A percentile compares a stretch with the other conserved stretches of the same genome.
These are phyloP conservation scores for Chaetomium fimeti DNA, from an alignment of 495 filamentous ascomycete genomes.

Conservation along the genomic window DNA sequence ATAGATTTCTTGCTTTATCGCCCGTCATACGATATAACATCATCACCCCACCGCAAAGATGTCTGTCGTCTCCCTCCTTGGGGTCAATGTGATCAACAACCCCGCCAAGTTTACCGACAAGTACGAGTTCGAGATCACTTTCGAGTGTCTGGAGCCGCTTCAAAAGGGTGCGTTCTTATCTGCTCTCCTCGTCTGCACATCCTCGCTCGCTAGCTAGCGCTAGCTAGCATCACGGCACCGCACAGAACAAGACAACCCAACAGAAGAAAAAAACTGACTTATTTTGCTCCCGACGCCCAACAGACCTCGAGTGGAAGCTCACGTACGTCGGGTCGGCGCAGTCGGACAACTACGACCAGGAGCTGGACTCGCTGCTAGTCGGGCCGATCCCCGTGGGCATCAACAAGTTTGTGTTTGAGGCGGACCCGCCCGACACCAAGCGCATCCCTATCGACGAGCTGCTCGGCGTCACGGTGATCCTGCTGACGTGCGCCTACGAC, in stretches of 20 bases:
- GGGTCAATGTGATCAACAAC: slow-evolving; percentile 94
- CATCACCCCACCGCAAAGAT: slow-evolving; percentile 54
- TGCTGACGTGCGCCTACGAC: slow-evolving; percentile 95
- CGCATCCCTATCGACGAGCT: slow-evolving; percentile 93
- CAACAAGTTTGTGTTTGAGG: slow-evolving; percentile 98
- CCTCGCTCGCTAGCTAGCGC: background rate
- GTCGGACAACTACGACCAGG: slow-evolving; percentile 96
- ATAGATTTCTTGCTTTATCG: background rate
- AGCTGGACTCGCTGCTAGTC: slow-evolving; percentile 93
- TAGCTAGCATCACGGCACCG: background rate
- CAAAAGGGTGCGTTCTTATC: slow-evolving; percentile 69
- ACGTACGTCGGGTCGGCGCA: slow-evolving; percentile 98
- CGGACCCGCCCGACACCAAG: slow-evolving; percentile 82
- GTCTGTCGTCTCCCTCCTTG: slow-evolving; percentile 94
- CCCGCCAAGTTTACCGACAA: slow-evolving; percentile 83
- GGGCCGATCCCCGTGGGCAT: slow-evolving; percentile 94
- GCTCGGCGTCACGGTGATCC: slow-evolving; percentile 93
- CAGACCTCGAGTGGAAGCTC: slow-evolving; percentile 98
- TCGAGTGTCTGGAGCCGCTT: slow-evolving; percentile 88
- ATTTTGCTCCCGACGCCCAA: slow-evolving; percentile 12
- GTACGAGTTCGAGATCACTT: slow-evolving; percentile 97
- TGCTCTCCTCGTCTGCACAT: background rate
- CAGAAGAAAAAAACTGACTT: background rate
- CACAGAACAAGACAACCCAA: background rate
- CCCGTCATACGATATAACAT: slow-evolving; percentile 5